Evolutionary conservation across 768 basidiomycete genomes (phyloP).

Genomic region (Mycena leptocephala): DNA sequence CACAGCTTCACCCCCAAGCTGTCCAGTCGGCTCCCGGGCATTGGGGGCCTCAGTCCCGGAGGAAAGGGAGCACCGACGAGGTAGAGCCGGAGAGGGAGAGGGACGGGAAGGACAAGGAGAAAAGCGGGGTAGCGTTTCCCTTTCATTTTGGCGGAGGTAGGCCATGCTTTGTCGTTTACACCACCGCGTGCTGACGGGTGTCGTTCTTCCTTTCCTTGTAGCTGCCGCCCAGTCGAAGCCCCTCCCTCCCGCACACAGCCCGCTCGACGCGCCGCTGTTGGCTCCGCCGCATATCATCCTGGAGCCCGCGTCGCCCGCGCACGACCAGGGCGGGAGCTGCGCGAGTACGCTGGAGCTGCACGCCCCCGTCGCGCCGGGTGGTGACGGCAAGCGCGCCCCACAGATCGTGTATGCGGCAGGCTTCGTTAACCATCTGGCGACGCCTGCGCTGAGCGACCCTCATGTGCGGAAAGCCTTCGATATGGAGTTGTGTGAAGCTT

Average conservation of each 20-base stretch:
- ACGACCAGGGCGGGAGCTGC: slow-evolving; percentile 38
- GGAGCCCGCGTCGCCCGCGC: slow-evolving; percentile 26
- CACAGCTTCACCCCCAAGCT: slow-evolving; percentile 84
- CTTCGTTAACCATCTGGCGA: slow-evolving; percentile 81
- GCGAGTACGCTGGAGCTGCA: slow-evolving; percentile 60
- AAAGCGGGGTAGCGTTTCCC: neutral
- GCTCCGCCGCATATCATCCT: slow-evolving; percentile 32
- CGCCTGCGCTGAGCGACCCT: slow-evolving; percentile 64
- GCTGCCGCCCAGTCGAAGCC: slow-evolving; percentile 1
- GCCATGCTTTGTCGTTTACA: neutral
- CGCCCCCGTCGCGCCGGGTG: slow-evolving; percentile 47
- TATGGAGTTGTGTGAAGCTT: slow-evolving; percentile 84
- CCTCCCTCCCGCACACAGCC: neutral
- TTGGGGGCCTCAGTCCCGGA: slow-evolving; percentile 64
- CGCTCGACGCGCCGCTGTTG: slow-evolving; percentile 7
- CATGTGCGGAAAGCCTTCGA: slow-evolving; percentile 90
- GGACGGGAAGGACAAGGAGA: slow-evolving; percentile 26
- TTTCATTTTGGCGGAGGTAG: slow-evolving; percentile 29
- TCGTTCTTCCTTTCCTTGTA: neutral
- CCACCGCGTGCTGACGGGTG: neutral
- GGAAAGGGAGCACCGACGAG: slow-evolving; percentile 66
- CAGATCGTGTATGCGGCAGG: slow-evolving; percentile 86
- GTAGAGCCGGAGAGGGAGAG: slow-evolving; percentile 52
- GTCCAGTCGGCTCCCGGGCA: slow-evolving; percentile 72
- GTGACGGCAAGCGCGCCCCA: slow-evolving; percentile 73